Percentiles rank a stretch among this genome's conserved stretches.
Conservation (phyloP, 768 basidiomycete species). For the Calvatia gigantea region DNA sequence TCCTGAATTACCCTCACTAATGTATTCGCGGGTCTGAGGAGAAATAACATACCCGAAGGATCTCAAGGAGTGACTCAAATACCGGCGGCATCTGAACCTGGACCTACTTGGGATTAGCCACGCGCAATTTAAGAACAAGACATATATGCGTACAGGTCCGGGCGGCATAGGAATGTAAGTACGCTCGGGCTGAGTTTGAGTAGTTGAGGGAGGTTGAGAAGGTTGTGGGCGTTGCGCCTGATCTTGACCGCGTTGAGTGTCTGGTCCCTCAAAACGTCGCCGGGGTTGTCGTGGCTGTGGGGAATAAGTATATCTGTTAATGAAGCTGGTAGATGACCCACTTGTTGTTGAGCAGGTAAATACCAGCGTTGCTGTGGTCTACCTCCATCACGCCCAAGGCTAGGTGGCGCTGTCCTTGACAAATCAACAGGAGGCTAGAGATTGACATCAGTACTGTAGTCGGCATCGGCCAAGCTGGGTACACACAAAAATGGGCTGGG, state of each 20-base stretch:
- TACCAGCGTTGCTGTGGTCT: conserved; percentile 28
- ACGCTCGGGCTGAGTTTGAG: conserved; percentile 21
- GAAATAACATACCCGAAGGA: conserved; percentile 52
- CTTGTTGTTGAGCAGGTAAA: conserved; percentile 12
- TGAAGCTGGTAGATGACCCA: background rate
- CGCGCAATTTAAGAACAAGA: conserved; percentile 19
- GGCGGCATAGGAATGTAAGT: conserved; percentile 45
- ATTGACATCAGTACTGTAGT: background rate
- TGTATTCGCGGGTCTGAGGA: conserved; percentile 1
- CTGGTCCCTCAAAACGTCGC: background rate
- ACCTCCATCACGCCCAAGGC: conserved; percentile 16
- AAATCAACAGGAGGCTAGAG: background rate
- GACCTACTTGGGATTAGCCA: conserved; percentile 35
- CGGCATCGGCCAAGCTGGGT: background rate
- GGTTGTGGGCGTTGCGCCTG: conserved; percentile 1
- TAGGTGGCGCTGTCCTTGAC: conserved; percentile 24
- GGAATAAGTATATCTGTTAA: background rate
- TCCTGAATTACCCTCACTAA: conserved; percentile 40
- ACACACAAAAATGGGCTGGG: background rate
- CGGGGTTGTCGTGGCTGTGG: background rate
- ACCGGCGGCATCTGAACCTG: conserved; percentile 57
- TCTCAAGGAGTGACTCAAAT: conserved; percentile 67
- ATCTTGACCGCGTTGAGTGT: background rate
- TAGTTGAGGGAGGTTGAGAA: conserved; percentile 20
- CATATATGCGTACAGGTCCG: conserved; percentile 29